Percentiles rank a stretch among this genome's conserved stretches.
Evolutionary conservation across 1,284 basidiomycete species (phyloP).

Genomic region (Malassezia obtusa): DNA sequence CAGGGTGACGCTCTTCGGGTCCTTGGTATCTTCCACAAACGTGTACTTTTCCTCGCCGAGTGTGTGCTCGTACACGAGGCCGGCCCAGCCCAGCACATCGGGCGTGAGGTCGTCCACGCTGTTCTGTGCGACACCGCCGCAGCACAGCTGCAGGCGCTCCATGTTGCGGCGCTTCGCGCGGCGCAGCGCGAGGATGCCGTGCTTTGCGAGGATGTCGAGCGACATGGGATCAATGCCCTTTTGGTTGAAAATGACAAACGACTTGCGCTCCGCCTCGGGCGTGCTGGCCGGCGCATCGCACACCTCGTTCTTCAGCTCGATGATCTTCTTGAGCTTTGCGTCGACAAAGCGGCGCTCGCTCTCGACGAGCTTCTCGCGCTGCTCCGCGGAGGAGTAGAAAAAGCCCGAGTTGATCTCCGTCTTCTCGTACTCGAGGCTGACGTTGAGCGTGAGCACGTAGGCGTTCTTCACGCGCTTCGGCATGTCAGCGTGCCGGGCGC

Average conservation of each 20-base stretch:
- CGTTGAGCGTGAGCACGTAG: constrained; percentile 88
- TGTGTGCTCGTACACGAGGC: constrained; percentile 97
- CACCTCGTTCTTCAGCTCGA: constrained; percentile 90
- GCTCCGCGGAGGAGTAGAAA: constrained; percentile 97
- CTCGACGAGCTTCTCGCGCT: constrained; percentile 96
- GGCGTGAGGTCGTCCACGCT: constrained; percentile 92
- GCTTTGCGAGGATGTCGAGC: constrained; percentile 90
- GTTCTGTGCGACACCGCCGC: constrained; percentile 92
- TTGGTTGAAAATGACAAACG: constrained; percentile 95
- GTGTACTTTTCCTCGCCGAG: constrained; percentile 98
- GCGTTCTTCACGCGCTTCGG: constrained; percentile 96
- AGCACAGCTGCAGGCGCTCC: constrained; percentile 57
- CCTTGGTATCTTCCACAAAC: constrained; percentile 91
- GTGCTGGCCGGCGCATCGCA: constrained; percentile 55
- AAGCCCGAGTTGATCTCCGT: constrained; percentile 99
- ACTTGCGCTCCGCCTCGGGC: constrained; percentile 55
- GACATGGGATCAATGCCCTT: constrained; percentile 98
- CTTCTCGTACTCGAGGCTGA: constrained; percentile 98
- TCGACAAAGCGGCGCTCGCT: constrained; percentile 91
- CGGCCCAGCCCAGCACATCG: constrained; percentile 87
- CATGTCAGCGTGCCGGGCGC: constrained; percentile 97
- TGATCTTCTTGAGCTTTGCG: constrained; percentile 87
- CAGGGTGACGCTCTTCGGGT: constrained; percentile 91
- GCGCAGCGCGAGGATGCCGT: constrained; percentile 86
- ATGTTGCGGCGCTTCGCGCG: constrained; percentile 75